These are phyloP conservation scores for Chytriomyces confervae DNA, from an alignment of 192 early-diverging fungal species.

Conservation along the genomic window DNA sequence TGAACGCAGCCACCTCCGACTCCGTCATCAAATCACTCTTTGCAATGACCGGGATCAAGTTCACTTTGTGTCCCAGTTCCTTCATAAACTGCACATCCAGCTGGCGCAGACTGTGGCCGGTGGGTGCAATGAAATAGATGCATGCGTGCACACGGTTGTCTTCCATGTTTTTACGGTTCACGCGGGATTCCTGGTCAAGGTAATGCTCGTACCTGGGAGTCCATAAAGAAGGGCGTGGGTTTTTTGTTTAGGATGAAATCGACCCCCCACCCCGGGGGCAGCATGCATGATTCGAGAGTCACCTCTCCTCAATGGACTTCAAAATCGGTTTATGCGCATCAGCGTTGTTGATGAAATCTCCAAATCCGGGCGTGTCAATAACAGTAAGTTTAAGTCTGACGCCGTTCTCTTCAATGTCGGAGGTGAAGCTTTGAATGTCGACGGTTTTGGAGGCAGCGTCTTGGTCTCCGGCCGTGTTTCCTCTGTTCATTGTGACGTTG, in stretches of 20 bases:
- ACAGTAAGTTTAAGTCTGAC: conserved; percentile 95
- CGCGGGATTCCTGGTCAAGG: conserved; percentile 81
- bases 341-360: conserved; percentile 70
- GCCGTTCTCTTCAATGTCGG: conserved; percentile 80
- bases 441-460: conserved; percentile 77
- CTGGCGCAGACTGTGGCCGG: conserved; percentile 90
- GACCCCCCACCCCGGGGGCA: neutral
- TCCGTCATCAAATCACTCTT: conserved; percentile 98
- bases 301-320: conserved; percentile 94
- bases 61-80: conserved; percentile 89
- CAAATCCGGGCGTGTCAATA: conserved; percentile 94
- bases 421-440: conserved; percentile 61
- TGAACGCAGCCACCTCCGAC: conserved; percentile 89
- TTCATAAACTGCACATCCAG: conserved; percentile 98
- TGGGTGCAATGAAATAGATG: conserved; percentile 98
- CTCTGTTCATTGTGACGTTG: conserved; percentile 65
- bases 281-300: conserved; percentile 62
- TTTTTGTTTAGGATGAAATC: neutral
- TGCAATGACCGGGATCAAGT: conserved; percentile 98
- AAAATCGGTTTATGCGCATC: conserved; percentile 93
- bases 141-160: conserved; percentile 90
- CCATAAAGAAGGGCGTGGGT: neutral
- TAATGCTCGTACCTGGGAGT: conserved; percentile 85
- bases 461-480: conserved; percentile 74
- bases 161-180: conserved; percentile 60